Conservation (phyloP, 2,329 filamentous ascomycete species). For the Pleoardoris graminearum region DNA sequence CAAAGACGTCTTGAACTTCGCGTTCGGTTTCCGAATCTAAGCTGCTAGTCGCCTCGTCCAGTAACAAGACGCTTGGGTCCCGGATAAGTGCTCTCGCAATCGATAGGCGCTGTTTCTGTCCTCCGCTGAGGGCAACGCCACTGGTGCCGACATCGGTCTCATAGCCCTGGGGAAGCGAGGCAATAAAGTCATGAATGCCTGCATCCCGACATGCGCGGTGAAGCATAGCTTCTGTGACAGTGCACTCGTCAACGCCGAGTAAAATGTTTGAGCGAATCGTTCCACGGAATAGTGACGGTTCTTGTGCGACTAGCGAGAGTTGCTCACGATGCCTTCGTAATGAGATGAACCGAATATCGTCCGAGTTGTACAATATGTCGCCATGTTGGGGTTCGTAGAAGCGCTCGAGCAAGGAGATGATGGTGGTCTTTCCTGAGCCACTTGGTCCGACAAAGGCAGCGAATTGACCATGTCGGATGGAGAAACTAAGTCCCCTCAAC, state of each 20-base stretch:
- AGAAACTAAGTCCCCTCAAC: constrained; percentile 56
- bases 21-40: constrained; percentile 69
- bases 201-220: constrained; percentile 73
- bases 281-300: constrained; percentile 89
- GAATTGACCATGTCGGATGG: constrained; percentile 18
- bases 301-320: constrained; percentile 88
- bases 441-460: constrained; percentile 75
- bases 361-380: constrained; percentile 72
- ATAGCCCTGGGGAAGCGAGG: constrained; percentile 34
- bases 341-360: constrained; percentile 66
- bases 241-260: constrained; percentile 62
- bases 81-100: constrained; percentile 71
- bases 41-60: constrained; percentile 63
- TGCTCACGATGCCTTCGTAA: constrained; percentile 76
- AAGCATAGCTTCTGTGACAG: constrained; percentile 59
- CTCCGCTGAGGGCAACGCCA: constrained; percentile 69
- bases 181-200: constrained; percentile 35
- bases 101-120: constrained; percentile 76
- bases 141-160: constrained; percentile 29
- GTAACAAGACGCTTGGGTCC: constrained; percentile 59
- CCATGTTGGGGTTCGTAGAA: constrained; percentile 72
- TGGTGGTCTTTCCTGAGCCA: constrained; percentile 90
- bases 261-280: constrained; percentile 86
- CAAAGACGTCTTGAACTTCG: constrained; percentile 69
- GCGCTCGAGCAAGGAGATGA: constrained; percentile 83